Evolutionary conservation across 1,284 basidiomycete genomes (phyloP).

Genomic region (Stereum hirsutum): DNA sequence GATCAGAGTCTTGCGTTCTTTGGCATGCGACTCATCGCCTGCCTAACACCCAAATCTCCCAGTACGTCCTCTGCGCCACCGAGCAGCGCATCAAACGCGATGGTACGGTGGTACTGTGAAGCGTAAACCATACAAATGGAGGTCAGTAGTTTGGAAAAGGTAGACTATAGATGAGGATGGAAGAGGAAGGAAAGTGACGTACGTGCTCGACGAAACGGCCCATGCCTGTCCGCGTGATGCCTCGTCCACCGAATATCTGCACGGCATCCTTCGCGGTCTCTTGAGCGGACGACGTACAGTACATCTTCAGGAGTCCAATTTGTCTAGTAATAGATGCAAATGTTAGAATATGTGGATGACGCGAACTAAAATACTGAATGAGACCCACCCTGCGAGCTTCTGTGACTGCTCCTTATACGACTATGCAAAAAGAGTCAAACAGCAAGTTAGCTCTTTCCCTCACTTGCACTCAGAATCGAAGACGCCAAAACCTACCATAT

Average conservation of each 20-base stretch:
- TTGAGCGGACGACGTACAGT: constrained; percentile 51
- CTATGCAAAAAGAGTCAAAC: constrained; percentile 30
- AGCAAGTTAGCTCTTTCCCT: not conserved
- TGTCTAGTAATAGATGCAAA: not conserved
- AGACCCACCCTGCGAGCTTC: constrained; percentile 65
- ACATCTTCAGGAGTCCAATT: constrained; percentile 32
- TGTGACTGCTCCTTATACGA: constrained; percentile 74
- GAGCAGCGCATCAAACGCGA: constrained; percentile 43
- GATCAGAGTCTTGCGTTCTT: constrained; percentile 41
- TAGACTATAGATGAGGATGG: not conserved
- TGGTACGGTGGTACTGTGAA: constrained; percentile 40
- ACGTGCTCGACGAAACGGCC: constrained; percentile 47
- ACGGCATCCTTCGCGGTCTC: constrained; percentile 64
- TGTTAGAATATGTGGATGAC: constrained; percentile 2
- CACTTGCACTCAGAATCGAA: not conserved
- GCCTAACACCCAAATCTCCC: constrained; percentile 55
- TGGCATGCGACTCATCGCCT: constrained; percentile 54
- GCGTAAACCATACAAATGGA: constrained; percentile 1
- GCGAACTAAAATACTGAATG: constrained; percentile 39
- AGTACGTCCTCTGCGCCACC: constrained; percentile 43
- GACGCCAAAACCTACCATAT: constrained; percentile 49
- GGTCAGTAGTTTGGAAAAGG: not conserved
- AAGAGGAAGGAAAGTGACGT: constrained; percentile 13
- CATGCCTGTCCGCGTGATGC: constrained; percentile 45
- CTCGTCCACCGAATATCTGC: constrained; percentile 43